Conservation (phyloP, 2,329 filamentous ascomycete species). For the Decorospora gaudefroyi region DNA sequence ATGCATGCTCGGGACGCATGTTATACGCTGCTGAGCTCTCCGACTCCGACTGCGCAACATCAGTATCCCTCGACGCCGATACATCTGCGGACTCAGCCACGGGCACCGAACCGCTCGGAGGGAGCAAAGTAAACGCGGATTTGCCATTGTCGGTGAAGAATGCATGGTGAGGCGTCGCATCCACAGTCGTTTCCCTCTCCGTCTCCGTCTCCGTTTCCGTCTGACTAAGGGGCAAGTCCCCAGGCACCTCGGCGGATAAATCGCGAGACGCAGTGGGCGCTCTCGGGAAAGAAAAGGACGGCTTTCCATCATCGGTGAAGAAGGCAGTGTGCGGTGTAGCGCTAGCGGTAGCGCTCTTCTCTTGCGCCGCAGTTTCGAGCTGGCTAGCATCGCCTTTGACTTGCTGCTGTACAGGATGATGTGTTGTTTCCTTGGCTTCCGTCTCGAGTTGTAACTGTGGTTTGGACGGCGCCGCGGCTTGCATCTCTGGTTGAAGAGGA, state of each 20-base stretch:
- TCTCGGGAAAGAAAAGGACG: constrained; percentile 4
- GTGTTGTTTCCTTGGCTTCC: not conserved
- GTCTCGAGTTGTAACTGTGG: constrained; percentile 7
- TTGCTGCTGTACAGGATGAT: not conserved
- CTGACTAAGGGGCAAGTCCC: not conserved
- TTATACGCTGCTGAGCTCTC: too few species aligned
- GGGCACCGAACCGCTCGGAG: not conserved
- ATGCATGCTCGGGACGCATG: too few species aligned
- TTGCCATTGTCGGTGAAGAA: constrained; percentile 12
- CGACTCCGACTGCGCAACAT: too few species aligned
- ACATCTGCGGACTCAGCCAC: too few species aligned
- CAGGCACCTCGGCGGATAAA: not conserved
- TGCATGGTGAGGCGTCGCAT: constrained; percentile 1
- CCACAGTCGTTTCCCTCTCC: not conserved
- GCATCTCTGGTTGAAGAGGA: not conserved
- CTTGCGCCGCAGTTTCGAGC: not conserved
- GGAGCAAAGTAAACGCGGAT: constrained; percentile 4
- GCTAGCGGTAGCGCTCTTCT: not conserved
- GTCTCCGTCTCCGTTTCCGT: not conserved
- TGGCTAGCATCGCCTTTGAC: too few species aligned
- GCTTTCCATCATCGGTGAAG: constrained; percentile 11
- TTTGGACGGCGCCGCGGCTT: constrained; percentile 6
- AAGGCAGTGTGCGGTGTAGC: constrained; percentile 1
- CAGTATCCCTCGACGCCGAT: too few species aligned
- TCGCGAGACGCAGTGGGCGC: not conserved